A percentile compares a stretch with the other conserved stretches of the same genome.
These are phyloP conservation scores for Fraxinus sp. DNA, from an alignment of 305 asterid genomes.

Conservation along the genomic window DNA sequence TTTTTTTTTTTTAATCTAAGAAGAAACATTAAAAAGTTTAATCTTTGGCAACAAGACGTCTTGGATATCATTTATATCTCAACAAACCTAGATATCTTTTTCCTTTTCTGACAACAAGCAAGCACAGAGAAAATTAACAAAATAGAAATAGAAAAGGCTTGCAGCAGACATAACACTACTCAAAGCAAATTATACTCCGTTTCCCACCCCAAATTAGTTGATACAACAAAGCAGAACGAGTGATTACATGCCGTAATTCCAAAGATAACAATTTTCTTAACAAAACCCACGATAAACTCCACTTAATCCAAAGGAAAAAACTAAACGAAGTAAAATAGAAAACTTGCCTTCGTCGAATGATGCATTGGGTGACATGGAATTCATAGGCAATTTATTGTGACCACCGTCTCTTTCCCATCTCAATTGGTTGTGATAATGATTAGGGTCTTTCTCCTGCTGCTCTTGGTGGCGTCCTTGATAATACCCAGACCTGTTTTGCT, in stretches of 20 bases:
- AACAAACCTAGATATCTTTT: background rate
- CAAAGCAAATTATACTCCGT: background rate
- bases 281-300: background rate
- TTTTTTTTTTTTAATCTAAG: too few species aligned
- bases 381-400: constrained; percentile 19
- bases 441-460: constrained; percentile 22
- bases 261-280: background rate
- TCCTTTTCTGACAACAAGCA: background rate
- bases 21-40: background rate
- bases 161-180: background rate
- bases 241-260: background rate
- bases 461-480: constrained; percentile 10
- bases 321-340: background rate
- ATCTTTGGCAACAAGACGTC: background rate
- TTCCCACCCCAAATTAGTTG: background rate
- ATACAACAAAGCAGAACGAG: background rate
- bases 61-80: background rate
- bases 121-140: background rate
- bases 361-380: constrained; percentile 32
- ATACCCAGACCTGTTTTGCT: constrained; percentile 12
- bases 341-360: constrained; percentile 32
- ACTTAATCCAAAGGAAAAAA: background rate
- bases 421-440: constrained; percentile 25
- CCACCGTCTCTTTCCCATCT: constrained; percentile 37
- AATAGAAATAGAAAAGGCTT: background rate